These are phyloP conservation scores for Verruconis gallopava DNA, from an alignment of 2,329 filamentous ascomycete species.

Conservation along the genomic window DNA sequence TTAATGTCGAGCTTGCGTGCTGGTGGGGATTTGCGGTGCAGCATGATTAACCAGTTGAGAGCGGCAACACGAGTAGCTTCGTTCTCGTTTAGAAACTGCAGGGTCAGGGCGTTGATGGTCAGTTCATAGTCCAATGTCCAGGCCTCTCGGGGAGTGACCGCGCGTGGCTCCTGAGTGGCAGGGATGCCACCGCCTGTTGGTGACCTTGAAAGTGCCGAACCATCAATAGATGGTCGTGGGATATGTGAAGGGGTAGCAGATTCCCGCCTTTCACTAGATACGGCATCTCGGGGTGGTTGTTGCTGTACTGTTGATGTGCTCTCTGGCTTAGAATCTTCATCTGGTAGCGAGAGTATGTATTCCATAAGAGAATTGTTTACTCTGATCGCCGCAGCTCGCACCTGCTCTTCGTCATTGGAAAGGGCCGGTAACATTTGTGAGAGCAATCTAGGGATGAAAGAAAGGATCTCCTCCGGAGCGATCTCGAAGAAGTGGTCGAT, in stretches of 20 bases:
- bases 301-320: constrained; percentile 29
- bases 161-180: constrained; percentile 27
- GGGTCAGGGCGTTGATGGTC: constrained; percentile 80
- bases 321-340: constrained; percentile 36
- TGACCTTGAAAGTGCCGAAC: not conserved
- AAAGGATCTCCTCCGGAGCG: constrained; percentile 88
- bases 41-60: constrained; percentile 92
- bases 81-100: constrained; percentile 92
- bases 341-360: constrained; percentile 82
- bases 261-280: constrained; percentile 26
- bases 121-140: constrained; percentile 86
- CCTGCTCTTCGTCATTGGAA: constrained; percentile 80
- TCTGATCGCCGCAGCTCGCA: constrained; percentile 73
- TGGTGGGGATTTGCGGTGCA: constrained; percentile 78
- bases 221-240: not conserved
- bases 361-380: constrained; percentile 88
- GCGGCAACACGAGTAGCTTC: constrained; percentile 91
- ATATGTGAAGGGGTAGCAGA: constrained; percentile 22
- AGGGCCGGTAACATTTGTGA: constrained; percentile 88
- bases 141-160: constrained; percentile 32
- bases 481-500: constrained; percentile 95
- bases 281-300: constrained; percentile 17
- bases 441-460: constrained; percentile 84
- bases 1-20: constrained; percentile 62
- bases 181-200: not conserved